These are phyloP conservation scores for Populus euphratica DNA, from an alignment of 345 rosid genomes.

Conservation along the genomic window DNA sequence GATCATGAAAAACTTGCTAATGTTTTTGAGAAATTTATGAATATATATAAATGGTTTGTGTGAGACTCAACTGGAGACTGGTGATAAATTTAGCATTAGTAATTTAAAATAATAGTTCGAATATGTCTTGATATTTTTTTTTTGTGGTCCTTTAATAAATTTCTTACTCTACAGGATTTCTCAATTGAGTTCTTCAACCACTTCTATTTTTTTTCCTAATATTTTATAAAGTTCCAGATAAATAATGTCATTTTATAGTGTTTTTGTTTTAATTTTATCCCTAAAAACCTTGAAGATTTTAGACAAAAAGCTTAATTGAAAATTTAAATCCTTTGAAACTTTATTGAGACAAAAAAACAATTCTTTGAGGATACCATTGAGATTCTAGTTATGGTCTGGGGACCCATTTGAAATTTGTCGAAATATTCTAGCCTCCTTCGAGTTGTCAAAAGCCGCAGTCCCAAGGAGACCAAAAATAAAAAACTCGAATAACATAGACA, in stretches of 20 bases:
- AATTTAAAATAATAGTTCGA: neutral
- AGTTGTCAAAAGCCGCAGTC: conserved; percentile 10
- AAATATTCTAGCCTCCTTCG: neutral
- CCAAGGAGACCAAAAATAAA: neutral
- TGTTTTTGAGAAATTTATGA: neutral
- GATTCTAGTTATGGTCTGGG: neutral
- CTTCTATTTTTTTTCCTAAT: neutral
- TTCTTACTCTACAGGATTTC: no score
- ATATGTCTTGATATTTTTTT: no score
- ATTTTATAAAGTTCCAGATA: neutral
- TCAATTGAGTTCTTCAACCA: neutral
- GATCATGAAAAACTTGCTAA: neutral
- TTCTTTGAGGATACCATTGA: neutral
- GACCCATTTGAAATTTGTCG: neutral
- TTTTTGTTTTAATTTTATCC: neutral
- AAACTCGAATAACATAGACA: neutral
- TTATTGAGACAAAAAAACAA: neutral
- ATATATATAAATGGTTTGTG: neutral
- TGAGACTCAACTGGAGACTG: neutral
- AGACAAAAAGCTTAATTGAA: neutral
- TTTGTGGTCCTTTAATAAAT: no score
- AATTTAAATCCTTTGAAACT: neutral
- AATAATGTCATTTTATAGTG: neutral
- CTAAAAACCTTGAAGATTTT: neutral
- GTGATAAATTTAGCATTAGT: neutral